These are phyloP conservation scores for Tylopilus sp. DNA, from an alignment of 768 basidiomycete genomes.

Conservation along the genomic window DNA sequence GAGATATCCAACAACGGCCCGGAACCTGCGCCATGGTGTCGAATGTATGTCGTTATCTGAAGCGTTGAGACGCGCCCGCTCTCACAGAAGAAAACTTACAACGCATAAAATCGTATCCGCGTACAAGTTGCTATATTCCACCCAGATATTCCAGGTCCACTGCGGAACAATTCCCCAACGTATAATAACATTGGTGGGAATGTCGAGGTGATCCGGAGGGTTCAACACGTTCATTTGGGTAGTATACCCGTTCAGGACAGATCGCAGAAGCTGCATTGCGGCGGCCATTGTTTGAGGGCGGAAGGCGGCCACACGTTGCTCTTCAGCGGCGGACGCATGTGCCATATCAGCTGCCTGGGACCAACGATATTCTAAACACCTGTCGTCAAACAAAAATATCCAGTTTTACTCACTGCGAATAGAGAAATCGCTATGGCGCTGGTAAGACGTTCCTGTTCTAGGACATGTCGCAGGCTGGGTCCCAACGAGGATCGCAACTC, in stretches of 20 bases:
- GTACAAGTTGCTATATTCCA: constrained; percentile 47
- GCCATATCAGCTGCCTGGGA: constrained; percentile 24
- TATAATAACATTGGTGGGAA: constrained; percentile 49
- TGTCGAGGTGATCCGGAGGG: constrained; percentile 33
- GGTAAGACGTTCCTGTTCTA: constrained; percentile 29
- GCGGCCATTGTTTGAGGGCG: constrained; percentile 46
- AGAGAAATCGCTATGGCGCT: constrained; percentile 36
- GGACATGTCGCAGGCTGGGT: constrained; percentile 5
- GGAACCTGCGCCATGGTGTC: constrained; percentile 29
- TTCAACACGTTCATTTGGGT: constrained; percentile 3
- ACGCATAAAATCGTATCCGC: constrained; percentile 47
- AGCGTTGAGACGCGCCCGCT: constrained; percentile 1
- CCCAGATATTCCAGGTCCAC: constrained; percentile 68
- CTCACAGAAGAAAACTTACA: constrained; percentile 34
- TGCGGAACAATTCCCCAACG: constrained; percentile 53
- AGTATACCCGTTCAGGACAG: constrained; percentile 30
- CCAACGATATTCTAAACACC: not conserved
- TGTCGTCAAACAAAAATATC: not conserved
- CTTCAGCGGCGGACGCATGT: not conserved
- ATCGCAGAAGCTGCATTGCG: constrained; percentile 44
- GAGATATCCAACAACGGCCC: constrained; percentile 1
- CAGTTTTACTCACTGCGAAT: constrained; percentile 30
- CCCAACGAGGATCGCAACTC: constrained; percentile 7
- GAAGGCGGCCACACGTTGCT: constrained; percentile 21
- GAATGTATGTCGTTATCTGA: constrained; percentile 55